Evolutionary conservation across 2,329 filamentous ascomycete genomes (phyloP).

Genomic region (Bipolaris bicolor): DNA sequence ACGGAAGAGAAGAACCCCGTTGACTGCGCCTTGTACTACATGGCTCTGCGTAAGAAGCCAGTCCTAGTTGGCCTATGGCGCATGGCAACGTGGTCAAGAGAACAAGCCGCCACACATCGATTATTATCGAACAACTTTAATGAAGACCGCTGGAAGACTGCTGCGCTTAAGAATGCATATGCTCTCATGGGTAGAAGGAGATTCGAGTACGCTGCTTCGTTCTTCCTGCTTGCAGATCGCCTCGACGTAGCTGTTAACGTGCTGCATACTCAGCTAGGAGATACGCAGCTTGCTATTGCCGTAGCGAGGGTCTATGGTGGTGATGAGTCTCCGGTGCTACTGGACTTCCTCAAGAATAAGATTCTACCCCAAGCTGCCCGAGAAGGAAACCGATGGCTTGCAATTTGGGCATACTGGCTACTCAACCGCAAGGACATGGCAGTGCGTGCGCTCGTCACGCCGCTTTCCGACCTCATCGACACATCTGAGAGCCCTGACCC

Average conservation of each 20-base stretch:
- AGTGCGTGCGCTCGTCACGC: conserved; percentile 81
- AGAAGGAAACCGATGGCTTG: conserved; percentile 89
- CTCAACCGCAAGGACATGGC: conserved; percentile 81
- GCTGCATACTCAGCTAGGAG: conserved; percentile 83
- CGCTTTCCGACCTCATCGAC: conserved; percentile 75
- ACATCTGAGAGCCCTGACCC: conserved; percentile 72
- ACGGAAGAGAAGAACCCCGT: conserved; percentile 86
- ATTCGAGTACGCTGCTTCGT: conserved; percentile 94
- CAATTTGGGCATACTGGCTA: conserved; percentile 96
- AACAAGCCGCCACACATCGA: conserved; percentile 79
- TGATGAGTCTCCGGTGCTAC: conserved; percentile 76
- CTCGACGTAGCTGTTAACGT: conserved; percentile 85
- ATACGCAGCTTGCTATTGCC: conserved; percentile 87
- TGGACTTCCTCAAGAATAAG: conserved; percentile 76
- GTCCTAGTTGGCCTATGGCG: conserved; percentile 92
- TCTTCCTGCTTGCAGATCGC: conserved; percentile 89
- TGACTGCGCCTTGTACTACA: conserved; percentile 88
- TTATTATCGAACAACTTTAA: conserved; percentile 90
- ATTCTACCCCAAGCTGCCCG: conserved; percentile 77
- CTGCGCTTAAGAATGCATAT: conserved; percentile 95
- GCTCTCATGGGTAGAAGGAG: conserved; percentile 88
- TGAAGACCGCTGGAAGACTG: conserved; percentile 83
- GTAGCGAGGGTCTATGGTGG: conserved; percentile 88
- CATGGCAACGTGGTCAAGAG: conserved; percentile 87
- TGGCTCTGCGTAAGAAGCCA: conserved; percentile 88